Evolutionary conservation across 2,329 filamentous ascomycete species (phyloP).

Genomic region (Scortechinia acanthostroma): DNA sequence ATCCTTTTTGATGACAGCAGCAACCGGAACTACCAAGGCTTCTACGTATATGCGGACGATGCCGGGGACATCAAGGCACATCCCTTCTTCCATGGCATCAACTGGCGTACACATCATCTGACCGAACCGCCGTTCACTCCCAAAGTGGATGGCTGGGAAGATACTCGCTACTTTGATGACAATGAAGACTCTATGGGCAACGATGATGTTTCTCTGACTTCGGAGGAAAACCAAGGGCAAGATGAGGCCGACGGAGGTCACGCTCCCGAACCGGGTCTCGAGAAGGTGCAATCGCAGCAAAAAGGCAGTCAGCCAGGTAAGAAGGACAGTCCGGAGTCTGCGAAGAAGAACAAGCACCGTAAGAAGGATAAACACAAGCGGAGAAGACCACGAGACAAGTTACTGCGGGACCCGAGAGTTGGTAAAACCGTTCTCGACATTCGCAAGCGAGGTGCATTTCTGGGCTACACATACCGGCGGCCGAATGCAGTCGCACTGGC

Average conservation of each 20-base stretch:
- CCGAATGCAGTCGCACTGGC: slow-evolving; percentile 13
- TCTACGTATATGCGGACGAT: slow-evolving; percentile 75
- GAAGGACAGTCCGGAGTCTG: background rate
- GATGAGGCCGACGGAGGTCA: background rate
- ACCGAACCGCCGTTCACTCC: slow-evolving; percentile 75
- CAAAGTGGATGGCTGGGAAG: slow-evolving; percentile 56
- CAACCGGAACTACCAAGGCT: slow-evolving; percentile 22
- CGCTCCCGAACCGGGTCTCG: background rate
- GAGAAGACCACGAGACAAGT: slow-evolving; percentile 75
- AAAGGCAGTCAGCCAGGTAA: background rate
- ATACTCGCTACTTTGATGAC: slow-evolving; percentile 80
- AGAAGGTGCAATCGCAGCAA: background rate
- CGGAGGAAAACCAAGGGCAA: slow-evolving; percentile 15
- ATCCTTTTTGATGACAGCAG: slow-evolving; percentile 6
- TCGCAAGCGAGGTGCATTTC: slow-evolving; percentile 75
- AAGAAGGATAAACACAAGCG: slow-evolving; percentile 45
- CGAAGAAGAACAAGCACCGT: slow-evolving; percentile 29
- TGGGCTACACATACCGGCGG: slow-evolving; percentile 80
- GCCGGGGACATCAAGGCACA: slow-evolving; percentile 85
- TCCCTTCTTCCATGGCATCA: slow-evolving; percentile 73
- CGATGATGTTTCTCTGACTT: slow-evolving; percentile 35
- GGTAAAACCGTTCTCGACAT: slow-evolving; percentile 68
- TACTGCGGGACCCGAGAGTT: slow-evolving; percentile 68
- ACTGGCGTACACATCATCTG: slow-evolving; percentile 70
- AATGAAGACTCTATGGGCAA: slow-evolving; percentile 69